phyloP scores from a whole-genome alignment of 495 filamentous ascomycete species.

The Penicillium salamii region DNA sequence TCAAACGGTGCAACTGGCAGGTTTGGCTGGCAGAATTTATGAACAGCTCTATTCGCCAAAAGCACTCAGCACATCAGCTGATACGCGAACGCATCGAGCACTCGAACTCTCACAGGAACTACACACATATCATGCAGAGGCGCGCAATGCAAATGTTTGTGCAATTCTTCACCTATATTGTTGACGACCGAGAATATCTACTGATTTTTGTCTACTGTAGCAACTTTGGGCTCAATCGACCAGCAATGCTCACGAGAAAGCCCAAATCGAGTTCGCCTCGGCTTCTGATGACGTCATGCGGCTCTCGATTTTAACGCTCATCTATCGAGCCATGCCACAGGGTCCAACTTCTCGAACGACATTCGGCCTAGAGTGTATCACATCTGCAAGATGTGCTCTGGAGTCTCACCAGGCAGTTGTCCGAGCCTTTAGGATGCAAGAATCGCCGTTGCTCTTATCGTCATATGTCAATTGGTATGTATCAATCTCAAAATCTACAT shows the following conservation, averaged over 20 bases:
- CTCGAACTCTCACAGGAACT: background rate
- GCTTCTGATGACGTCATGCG: slow-evolving; percentile 9
- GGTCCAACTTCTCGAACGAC: slow-evolving; percentile 4
- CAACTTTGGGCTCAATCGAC: background rate
- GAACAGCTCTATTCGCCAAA: slow-evolving; percentile 4
- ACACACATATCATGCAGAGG: background rate
- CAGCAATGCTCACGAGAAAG: background rate
- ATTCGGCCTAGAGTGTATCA: slow-evolving; percentile 13
- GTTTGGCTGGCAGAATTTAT: slow-evolving; percentile 7
- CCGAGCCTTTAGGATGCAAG: background rate
- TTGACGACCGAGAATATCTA: too few relatives aligned
- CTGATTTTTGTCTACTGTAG: background rate
- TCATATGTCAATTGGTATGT: slow-evolving; percentile 12
- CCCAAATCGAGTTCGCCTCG: background rate
- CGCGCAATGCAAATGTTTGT: background rate
- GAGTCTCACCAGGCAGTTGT: slow-evolving; percentile 2
- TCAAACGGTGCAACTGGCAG: background rate
- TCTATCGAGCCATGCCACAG: slow-evolving; percentile 14
- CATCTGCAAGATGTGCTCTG: slow-evolving; percentile 10
- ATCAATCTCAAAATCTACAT: too few relatives aligned
- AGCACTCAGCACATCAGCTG: background rate
- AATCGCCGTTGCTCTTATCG: slow-evolving; percentile 1
- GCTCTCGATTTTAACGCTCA: slow-evolving; percentile 14
- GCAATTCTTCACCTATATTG: too few relatives aligned
- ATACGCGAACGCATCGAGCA: background rate